These are phyloP conservation scores for Kalanchoe fedtschenkoi DNA, from an alignment of 164 flowering plant genomes.

Conservation along the genomic window DNA sequence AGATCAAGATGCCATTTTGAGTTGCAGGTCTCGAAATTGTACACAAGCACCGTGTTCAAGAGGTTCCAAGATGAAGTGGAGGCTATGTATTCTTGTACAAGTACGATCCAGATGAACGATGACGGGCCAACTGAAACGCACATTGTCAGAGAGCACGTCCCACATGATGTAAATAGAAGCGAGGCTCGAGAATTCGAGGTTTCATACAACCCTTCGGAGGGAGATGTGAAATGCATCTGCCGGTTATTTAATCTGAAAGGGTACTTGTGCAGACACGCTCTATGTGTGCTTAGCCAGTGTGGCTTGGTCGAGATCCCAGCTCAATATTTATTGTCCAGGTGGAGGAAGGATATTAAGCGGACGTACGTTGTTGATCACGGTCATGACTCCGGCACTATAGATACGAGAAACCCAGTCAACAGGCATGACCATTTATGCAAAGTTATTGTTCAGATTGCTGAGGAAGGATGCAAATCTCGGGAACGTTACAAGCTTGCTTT, in stretches of 20 bases:
- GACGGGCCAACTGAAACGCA: slow-evolving; percentile 28
- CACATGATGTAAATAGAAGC: slow-evolving; percentile 23
- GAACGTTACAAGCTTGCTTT: slow-evolving; percentile 25
- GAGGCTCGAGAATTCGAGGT: slow-evolving; percentile 33
- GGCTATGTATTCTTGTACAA: slow-evolving; percentile 37
- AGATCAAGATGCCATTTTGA: slow-evolving; percentile 34
- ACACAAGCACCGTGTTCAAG: slow-evolving; percentile 31
- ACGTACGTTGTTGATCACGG: slow-evolving; percentile 20
- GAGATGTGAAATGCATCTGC: slow-evolving; percentile 39
- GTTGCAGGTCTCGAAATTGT: slow-evolving; percentile 34
- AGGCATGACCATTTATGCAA: slow-evolving; percentile 30
- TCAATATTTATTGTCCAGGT: slow-evolving; percentile 35
- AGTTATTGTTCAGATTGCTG: slow-evolving; percentile 35
- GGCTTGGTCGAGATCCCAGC: slow-evolving; percentile 41
- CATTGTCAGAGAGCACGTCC: slow-evolving; percentile 30
- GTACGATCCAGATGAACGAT: slow-evolving; percentile 20
- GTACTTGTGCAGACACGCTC: slow-evolving; percentile 39
- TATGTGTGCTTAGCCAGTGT: slow-evolving; percentile 34
- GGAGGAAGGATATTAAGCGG: slow-evolving; percentile 41
- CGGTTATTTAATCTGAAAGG: slow-evolving; percentile 40
- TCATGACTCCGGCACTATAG: slow-evolving; percentile 14
- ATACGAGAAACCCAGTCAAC: slow-evolving; percentile 19
- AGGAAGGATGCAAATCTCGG: slow-evolving; percentile 33
- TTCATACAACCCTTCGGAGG: slow-evolving; percentile 24
- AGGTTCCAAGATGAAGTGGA: slow-evolving; percentile 36